Conservation (phyloP, 2,329 filamentous ascomycete species). For the Aquanectria penicillioides region DNA sequence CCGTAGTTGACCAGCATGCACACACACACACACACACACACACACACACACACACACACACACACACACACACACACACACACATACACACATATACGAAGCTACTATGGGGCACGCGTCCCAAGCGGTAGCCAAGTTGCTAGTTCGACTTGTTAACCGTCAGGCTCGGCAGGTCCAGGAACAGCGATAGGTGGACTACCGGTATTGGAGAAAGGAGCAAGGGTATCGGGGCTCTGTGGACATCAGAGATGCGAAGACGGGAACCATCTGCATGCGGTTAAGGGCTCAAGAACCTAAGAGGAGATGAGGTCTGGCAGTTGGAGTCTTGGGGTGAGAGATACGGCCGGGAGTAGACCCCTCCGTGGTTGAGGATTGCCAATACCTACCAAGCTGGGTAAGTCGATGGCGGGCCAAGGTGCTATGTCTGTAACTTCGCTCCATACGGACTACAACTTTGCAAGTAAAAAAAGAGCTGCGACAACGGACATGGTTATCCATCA, state of each 20-base stretch:
- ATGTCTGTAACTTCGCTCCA: conserved; percentile 3
- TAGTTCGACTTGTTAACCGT: not conserved
- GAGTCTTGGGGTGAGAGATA: not conserved
- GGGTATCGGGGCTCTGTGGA: not conserved
- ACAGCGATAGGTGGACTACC: too few species aligned
- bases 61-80: too few species aligned
- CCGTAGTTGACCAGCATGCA: too few species aligned
- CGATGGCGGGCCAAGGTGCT: conserved; percentile 1
- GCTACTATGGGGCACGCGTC: too few species aligned
- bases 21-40: too few species aligned
- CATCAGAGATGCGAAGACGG: not conserved
- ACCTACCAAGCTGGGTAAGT: conserved; percentile 5
- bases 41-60: too few species aligned
- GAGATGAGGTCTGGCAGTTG: conserved; percentile 7
- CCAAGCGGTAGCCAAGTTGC: not conserved
- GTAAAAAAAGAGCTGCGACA: not conserved
- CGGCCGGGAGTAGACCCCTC: not conserved
- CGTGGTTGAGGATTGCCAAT: not conserved
- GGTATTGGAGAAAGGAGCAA: not conserved
- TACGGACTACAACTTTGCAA: conserved; percentile 2
- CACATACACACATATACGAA: too few species aligned
- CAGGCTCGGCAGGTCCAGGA: not conserved
- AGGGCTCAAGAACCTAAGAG: conserved; percentile 1
- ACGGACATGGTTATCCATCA: not conserved
- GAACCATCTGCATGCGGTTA: conserved; percentile 2